Base-by-base conservation (phyloP, 2,329 filamentous ascomycete genomes). In the Thielaviopsis punctulata region DNA sequence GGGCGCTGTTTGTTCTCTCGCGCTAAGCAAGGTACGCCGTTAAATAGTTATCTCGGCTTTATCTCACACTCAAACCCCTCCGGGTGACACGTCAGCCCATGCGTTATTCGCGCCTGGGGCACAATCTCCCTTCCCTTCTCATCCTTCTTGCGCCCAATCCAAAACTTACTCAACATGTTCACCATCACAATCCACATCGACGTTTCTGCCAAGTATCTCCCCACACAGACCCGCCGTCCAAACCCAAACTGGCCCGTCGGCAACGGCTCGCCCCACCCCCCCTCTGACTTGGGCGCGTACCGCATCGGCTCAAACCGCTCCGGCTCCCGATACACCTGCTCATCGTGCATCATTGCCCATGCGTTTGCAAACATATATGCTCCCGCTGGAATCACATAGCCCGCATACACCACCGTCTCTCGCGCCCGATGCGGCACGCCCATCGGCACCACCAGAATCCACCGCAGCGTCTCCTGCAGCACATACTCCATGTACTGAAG, bases 321-420 rank as follows among this genome's bases (percentile, higher is more conserved):
- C 1, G 71, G 69, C 48, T 70, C 56, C 3, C 51, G 53, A 61
- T 73, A 75, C 1, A 64, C 60, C 3, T 52, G 48, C 48, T 65
- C 57, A 55, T 75, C 65, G 39, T 64, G 63, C 22, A 64, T 68
- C 67, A 71, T 75, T 48, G 68, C 68, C 12, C 64, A 61, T n/a
- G 65, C 61, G 50, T 71, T 73, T 25, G 67, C 65, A 50, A 66
- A 65, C 5, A 72, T 60, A 18, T 68, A 60, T 4, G 67, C 66
- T 2, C 76, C 77, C n/a, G 70, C 71, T 9, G 75, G 75, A 48
- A 80, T 77, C 54, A 70, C 69, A 62, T 75, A 73, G 30, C 70
- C 75, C 19, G 73, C 65, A 58, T 79, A 80, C 10, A 70, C 64
- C 52, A 80, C 77, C 48, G 80, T 76, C 46, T 71, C 61, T 1